Evolutionary conservation across 768 basidiomycete genomes (phyloP), one percentile per base, ranked within the genome.

Genomic region (Suillus subluteus): DNA sequence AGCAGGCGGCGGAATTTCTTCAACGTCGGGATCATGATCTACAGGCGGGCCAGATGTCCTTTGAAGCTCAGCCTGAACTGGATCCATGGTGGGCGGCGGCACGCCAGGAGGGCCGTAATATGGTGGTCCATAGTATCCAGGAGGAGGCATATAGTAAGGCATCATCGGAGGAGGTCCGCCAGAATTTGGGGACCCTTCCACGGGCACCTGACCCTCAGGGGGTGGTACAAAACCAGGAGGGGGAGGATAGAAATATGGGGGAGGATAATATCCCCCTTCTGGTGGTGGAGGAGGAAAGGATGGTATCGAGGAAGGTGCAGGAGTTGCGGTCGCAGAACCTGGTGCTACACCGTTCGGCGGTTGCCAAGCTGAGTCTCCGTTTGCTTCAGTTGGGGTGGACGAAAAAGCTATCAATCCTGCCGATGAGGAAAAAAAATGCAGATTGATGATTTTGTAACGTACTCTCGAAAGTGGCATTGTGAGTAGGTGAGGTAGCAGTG

Each of bases 141-240:
- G 75, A 7, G 80, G 81, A 32, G 80, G 77, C 30, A 81, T 23
- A 58, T 80, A 82, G 67, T 80, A 81, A 5, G 78, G 69, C 6
- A 79, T 74, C 68, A 76, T 73, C 13, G 76, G 72, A 41, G 76
- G 72, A 41, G 77, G 76, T 38, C 13, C 68, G 6, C 70, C 68
- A 65, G 73, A 78, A 21, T 76, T 80, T 6, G 76, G 62, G 3
- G 71, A 61, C 7, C 78, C 76, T 6, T 82, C 81, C 8, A 74
- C 59, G 54, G 74, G 63, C 30, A 77, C 59, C 13, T 77, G 79
- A 3, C 75, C 80, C 21, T 84, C 82, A 0, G 78, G 73, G 6
- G 79, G 74, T 0, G 78, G 75, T 30, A 81, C 72, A 69, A 82
- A 83, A 3, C 80, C 80, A n/a, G 79, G 78, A 1, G 79, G 81